Base-by-base conservation (phyloP, 345 rosid genomes). In the Gossypium mustelinum region DNA sequence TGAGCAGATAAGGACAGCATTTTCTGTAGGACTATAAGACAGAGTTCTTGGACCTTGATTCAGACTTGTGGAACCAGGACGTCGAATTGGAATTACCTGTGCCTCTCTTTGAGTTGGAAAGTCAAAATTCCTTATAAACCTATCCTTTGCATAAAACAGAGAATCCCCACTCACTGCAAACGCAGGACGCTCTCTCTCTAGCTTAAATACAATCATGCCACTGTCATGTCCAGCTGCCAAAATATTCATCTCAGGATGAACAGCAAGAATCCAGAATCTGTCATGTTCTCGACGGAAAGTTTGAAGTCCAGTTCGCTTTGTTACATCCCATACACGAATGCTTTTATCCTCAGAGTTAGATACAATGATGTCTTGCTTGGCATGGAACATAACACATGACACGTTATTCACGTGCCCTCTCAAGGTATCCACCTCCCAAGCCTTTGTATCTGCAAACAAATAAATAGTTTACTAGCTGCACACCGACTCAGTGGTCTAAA, bases 341-440 rank as follows among this genome's bases (percentile, higher is more conserved):
- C 94, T 93, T 75, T 90, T 95, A 76, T 95, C 99, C 85, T 95
- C 99, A 0, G 99, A 95, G 78, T 93, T 95, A 12, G 99, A 95
- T n/a, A 95, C 97, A 81, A 95, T 93, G 45, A 95, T 87, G 83
- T 95, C 99, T 84, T 91, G 98, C 67, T 89, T 95, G 50, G 97
- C 86, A 77, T 91, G 99, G 80, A 95, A 95, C 98, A 95, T 87
- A 43, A 95, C 98, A 51, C 97, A 86, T 58, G 99, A 95, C 69
- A 95, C 99, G 2, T 95, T 91, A 76, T 93, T 93, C 93, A 86
- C 87, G 82, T 95, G 99, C 41, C 99, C 99, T 77, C 96, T 92
- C 79, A 95, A 81, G 3, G 99, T 95, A 85, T 93, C 99, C 69
- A 93, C 99, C 81, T 95, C 99, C 99, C 98, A 95, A 64, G 98